Percentiles rank a stretch among this genome's conserved stretches.
phyloP scores from a whole-genome alignment of 2,329 filamentous ascomycete genomes.

The Fusarium sp. region DNA sequence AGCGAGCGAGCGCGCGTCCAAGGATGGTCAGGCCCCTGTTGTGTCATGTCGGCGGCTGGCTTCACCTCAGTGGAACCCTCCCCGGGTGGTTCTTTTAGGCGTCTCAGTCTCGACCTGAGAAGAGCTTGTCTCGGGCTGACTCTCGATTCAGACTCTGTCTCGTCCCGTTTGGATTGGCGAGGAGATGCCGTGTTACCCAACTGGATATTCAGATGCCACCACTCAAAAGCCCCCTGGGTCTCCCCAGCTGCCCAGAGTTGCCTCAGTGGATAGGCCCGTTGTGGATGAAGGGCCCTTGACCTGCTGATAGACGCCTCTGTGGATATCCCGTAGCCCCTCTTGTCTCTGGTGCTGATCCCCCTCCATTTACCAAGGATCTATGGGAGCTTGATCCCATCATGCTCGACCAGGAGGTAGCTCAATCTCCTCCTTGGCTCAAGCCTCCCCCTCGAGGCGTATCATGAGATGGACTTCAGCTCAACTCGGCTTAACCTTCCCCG shows the following conservation, averaged over 20 bases:
- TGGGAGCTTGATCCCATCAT: conserved; percentile 1
- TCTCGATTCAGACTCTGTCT: neutral
- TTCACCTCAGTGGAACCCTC: neutral
- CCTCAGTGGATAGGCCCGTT: conserved; percentile 10
- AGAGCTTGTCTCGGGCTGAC: neutral
- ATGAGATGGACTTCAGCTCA: neutral
- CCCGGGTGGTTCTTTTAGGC: neutral
- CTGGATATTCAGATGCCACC: conserved; percentile 3
- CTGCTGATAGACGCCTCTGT: conserved; percentile 6
- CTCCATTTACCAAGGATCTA: neutral
- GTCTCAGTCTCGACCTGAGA: neutral
- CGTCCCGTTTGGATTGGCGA: conserved; percentile 12
- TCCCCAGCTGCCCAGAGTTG: conserved; percentile 1
- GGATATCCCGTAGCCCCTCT: neutral
- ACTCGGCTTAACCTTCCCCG: conserved; percentile 9
- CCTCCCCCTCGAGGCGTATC: neutral
- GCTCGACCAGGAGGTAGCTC: neutral
- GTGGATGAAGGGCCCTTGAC: conserved; percentile 4
- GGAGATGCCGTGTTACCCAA: conserved; percentile 16
- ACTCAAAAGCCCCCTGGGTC: neutral
- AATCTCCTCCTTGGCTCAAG: conserved; percentile 2
- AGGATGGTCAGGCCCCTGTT: conserved; percentile 17
- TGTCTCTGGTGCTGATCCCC: conserved; percentile 1
- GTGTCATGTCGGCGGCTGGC: conserved; percentile 4
- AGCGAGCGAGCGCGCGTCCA: neutral